Evolutionary conservation across 1,284 basidiomycete species (phyloP).

Genomic region (Moniliophthora roreri): DNA sequence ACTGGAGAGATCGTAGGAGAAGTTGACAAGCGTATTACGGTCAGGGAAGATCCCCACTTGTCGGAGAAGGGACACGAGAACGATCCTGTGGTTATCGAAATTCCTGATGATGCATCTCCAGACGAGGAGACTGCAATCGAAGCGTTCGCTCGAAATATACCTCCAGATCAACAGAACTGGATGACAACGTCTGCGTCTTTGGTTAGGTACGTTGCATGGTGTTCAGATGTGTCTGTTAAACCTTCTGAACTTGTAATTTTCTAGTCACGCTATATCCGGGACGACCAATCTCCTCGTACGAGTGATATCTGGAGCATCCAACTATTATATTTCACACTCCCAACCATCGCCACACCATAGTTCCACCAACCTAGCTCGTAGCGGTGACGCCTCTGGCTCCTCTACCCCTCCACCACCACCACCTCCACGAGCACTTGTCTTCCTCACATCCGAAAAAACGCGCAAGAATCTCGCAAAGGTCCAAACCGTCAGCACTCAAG

Average conservation of each 20-base stretch:
- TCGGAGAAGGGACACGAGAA: constrained; percentile 48
- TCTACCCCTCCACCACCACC: constrained; percentile 39
- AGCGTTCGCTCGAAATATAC: constrained; percentile 57
- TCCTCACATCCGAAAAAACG: constrained; percentile 61
- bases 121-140: constrained; percentile 44
- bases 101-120: constrained; percentile 46
- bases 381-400: constrained; percentile 25
- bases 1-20: constrained; percentile 76
- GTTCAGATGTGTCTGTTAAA: neutral
- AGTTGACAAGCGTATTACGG: constrained; percentile 57
- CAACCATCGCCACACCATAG: constrained; percentile 33
- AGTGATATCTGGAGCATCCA: constrained; percentile 62
- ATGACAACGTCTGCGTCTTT: constrained; percentile 68
- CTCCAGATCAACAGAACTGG: constrained; percentile 73
- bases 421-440: constrained; percentile 54
- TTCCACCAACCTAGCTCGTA: constrained; percentile 13
- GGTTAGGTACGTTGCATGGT: constrained; percentile 51
- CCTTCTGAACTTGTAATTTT: neutral
- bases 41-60: constrained; percentile 59
- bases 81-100: constrained; percentile 74
- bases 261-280: constrained; percentile 66
- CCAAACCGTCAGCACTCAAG: constrained; percentile 65
- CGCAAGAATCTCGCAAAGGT: constrained; percentile 58
- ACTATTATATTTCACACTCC: constrained; percentile 62
- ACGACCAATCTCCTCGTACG: constrained; percentile 64